Base-by-base conservation (phyloP, 2,329 filamentous ascomycete genomes). In the Dactylellina cionopaga region DNA sequence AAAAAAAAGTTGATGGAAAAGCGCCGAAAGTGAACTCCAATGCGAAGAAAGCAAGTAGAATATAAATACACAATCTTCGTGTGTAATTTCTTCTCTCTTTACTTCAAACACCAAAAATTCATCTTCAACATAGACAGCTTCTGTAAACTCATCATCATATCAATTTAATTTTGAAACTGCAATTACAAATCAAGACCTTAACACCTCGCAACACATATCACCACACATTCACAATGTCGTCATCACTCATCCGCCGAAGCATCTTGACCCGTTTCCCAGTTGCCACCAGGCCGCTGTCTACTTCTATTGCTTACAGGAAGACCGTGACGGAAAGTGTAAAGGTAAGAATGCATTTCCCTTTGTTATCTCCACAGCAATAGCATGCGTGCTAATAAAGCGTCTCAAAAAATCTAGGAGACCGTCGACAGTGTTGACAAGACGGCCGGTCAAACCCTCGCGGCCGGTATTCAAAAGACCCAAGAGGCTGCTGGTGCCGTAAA, bases 261-360 rank as follows among this genome's bases (percentile, higher is more conserved):
- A 31, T 65, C 54, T 41, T 72, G 39, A 49, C 68, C 37, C 59
- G 59, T 24, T 29, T 65, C 19, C 59, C 68, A 13, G 25, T 37
- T 22, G n/a, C 46, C 17, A 47, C 68, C 47, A 62, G 68, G 24
- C 68, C 68, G 11, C 46, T 72, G 17, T 72, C 68, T 19, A 72
- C 68, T 10, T 65, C 68, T 3, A 27, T 52, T n/a, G 31, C 29
- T n/a, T 27, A 22, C 17, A 35, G 54, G 17, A 72, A 58, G 46
- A 52, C 68, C 0, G 59, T 65, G 5, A 65, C 68, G 1, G 68
- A 72, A 15, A 54, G 37, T 13, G 68, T 72, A 24, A 65, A 72
- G 46, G 68, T 72, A 59, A 19, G 9, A 35, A 27, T 22, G 10
- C 19, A 13, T 7, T 41, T 15, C 10, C 22, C 37, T 46, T 27